Conservation (phyloP, 2,329 filamentous ascomycete genomes). For the Xylariaceae sp. region DNA sequence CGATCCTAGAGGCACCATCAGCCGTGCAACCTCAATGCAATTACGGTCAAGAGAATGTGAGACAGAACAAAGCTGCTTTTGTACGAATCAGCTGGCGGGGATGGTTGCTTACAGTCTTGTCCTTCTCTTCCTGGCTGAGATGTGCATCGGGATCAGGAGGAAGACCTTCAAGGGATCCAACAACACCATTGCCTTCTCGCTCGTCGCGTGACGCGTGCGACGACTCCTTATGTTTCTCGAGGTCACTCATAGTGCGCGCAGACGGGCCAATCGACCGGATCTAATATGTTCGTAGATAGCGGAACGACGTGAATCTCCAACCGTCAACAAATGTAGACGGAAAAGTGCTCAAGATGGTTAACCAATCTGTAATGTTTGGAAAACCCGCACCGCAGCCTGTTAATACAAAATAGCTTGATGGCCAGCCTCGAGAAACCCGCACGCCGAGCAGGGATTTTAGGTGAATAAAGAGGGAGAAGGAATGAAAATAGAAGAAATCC, state of each 20-base stretch:
- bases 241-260: constrained; percentile 37
- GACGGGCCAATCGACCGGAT: not conserved
- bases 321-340: not conserved
- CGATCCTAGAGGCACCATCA: constrained; percentile 39
- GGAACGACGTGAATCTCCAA: not conserved
- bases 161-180: too few species aligned
- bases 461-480: not conserved
- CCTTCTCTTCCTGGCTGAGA: constrained; percentile 61
- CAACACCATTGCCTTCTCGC: constrained; percentile 22
- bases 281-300: not conserved
- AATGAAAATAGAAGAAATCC: not conserved
- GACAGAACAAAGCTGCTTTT: not conserved
- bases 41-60: not conserved
- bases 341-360: not conserved
- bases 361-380: not conserved
- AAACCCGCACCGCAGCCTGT: too few species aligned
- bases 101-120: constrained; percentile 55
- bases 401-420: not conserved
- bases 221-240: constrained; percentile 39
- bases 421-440: not conserved
- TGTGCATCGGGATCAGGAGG: constrained; percentile 62
- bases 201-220: constrained; percentile 34
- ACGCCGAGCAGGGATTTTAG: not conserved
- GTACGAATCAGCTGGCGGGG: not conserved
- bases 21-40: constrained; percentile 23